phyloP scores from a whole-genome alignment of 345 rosid genomes.

The Trapa bicornis region DNA sequence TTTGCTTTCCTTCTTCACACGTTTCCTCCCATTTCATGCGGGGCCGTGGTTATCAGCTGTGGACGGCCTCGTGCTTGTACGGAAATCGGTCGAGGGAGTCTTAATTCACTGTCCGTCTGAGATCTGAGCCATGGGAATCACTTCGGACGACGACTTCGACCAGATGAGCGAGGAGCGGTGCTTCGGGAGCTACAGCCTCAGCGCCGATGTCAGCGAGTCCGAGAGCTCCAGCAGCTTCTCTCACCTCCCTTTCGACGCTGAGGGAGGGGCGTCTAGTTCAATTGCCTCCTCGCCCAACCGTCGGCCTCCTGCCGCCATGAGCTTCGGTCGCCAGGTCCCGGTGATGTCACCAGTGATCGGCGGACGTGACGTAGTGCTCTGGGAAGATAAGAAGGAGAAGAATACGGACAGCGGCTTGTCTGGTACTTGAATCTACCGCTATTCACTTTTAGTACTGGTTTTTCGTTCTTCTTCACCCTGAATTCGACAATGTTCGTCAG shows the following conservation, averaged over 20 bases:
- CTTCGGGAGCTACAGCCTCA: slow-evolving; percentile 82
- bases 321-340: slow-evolving; percentile 33
- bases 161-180: slow-evolving; percentile 55
- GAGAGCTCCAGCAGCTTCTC: slow-evolving; percentile 87
- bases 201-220: slow-evolving; percentile 95
- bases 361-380: slow-evolving; percentile 15
- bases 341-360: slow-evolving; percentile 18
- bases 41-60: slow-evolving; percentile 12
- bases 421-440: slow-evolving; percentile 26
- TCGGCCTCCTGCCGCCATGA: slow-evolving; percentile 12
- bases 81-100: neutral
- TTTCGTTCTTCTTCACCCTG: neutral
- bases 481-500: neutral
- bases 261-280: slow-evolving; percentile 47
- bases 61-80: slow-evolving; percentile 15
- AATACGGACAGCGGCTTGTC: slow-evolving; percentile 29
- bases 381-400: slow-evolving; percentile 50
- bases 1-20: neutral
- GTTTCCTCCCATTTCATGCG: neutral
- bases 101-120: too few species aligned
- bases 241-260: slow-evolving; percentile 52
- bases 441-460: neutral
- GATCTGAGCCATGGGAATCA: slow-evolving; percentile 41
- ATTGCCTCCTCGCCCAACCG: slow-evolving; percentile 49
- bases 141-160: slow-evolving; percentile 61